Evolutionary conservation across 1,284 basidiomycete genomes (phyloP).

Genomic region (Anthracocystis setariae): DNA sequence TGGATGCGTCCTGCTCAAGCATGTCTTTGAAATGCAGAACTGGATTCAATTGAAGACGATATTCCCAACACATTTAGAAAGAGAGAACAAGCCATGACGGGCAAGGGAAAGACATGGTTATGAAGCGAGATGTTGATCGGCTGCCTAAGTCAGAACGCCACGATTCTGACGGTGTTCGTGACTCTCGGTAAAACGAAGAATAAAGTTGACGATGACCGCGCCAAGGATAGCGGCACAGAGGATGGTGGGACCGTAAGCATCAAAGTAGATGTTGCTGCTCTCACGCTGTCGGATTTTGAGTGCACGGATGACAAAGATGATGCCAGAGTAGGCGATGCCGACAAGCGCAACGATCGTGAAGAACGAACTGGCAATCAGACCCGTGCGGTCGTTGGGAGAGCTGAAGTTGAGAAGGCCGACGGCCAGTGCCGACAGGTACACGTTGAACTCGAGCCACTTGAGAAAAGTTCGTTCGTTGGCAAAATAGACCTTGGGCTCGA

Average conservation of each 20-base stretch:
- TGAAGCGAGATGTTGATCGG: conserved; percentile 32
- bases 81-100: no score
- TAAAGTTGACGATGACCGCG: conserved; percentile 63
- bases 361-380: conserved; percentile 82
- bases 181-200: conserved; percentile 56
- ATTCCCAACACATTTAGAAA: no score
- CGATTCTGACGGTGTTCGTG: conserved; percentile 36
- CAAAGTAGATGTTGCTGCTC: conserved; percentile 65
- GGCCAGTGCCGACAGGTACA: conserved; percentile 70
- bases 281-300: conserved; percentile 72
- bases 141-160: conserved; percentile 57
- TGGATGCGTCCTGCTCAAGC: no score
- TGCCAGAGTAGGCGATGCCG: conserved; percentile 86
- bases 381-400: conserved; percentile 77
- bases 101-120: conserved; percentile 1
- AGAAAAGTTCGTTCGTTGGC: conserved; percentile 85
- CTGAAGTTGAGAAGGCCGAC: conserved; percentile 79
- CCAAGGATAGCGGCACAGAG: conserved; percentile 57
- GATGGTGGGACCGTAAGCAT: conserved; percentile 62
- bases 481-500: conserved; percentile 98
- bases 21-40: no score
- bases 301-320: conserved; percentile 88
- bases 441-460: conserved; percentile 87
- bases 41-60: no score
- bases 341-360: conserved; percentile 91